Evolutionary conservation across 176 grass and related monocot genomes (phyloP).

Genomic region (Puya raimondii): DNA sequence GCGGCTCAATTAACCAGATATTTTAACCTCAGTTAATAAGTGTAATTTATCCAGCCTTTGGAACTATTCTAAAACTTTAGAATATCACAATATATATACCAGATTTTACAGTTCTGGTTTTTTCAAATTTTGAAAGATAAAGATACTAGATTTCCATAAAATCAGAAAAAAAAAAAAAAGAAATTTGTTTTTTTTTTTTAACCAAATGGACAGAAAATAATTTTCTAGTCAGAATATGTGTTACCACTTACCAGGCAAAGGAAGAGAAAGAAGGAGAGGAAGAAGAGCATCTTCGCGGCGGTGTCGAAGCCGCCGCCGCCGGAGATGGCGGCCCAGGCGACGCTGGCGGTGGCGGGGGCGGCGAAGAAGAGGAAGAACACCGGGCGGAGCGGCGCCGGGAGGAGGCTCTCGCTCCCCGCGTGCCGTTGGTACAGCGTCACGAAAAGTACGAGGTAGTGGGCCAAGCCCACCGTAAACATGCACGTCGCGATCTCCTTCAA

Average conservation of each 20-base stretch:
- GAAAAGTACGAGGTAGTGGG: constrained; percentile 67
- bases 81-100: too few relatives aligned
- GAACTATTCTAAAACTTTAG: too few relatives aligned
- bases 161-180: too few relatives aligned
- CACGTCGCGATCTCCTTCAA: constrained; percentile 32
- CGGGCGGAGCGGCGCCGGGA: constrained; percentile 56
- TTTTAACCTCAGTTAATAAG: too few relatives aligned
- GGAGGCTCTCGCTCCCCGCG: constrained; percentile 41
- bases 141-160: too few relatives aligned
- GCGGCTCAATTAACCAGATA: too few relatives aligned
- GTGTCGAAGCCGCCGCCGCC: constrained; percentile 36
- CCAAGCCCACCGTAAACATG: constrained; percentile 56
- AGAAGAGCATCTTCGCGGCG: constrained; percentile 51
- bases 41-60: too few relatives aligned
- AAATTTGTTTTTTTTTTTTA: too few relatives aligned
- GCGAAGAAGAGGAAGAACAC: constrained; percentile 83
- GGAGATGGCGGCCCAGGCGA: constrained; percentile 43
- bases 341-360: constrained; percentile 38
- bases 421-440: constrained; percentile 68
- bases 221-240: neutral
- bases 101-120: too few relatives aligned
- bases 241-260: constrained; percentile 34
- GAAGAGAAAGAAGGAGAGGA: constrained; percentile 62
- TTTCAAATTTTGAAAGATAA: too few relatives aligned
- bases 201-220: neutral